Evolutionary conservation across 2,329 filamentous ascomycete genomes (phyloP).

Genomic region (Metarhizium sp.): DNA sequence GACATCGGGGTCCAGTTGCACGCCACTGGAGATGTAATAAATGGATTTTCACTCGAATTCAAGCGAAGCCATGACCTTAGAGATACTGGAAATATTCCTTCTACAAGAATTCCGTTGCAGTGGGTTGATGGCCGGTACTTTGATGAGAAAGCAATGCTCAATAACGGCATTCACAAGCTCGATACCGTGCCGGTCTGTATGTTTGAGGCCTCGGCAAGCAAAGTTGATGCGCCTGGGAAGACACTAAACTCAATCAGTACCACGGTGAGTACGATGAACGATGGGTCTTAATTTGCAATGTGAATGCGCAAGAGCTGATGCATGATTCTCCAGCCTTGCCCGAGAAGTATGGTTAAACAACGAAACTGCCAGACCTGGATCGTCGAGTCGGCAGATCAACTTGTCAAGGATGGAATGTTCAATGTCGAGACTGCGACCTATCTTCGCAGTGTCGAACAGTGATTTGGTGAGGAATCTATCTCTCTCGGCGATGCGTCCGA

Average conservation of each 20-base stretch:
- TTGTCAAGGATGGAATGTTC: conserved; percentile 19
- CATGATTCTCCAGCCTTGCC: no score
- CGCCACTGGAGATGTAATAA: conserved; percentile 20
- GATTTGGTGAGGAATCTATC: not conserved
- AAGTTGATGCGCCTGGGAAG: conserved; percentile 11
- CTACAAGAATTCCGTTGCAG: conserved; percentile 17
- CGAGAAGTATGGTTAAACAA: conserved; percentile 15
- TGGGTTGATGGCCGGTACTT: conserved; percentile 18
- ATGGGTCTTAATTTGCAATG: no score
- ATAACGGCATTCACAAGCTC: conserved; percentile 10
- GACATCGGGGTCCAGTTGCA: conserved; percentile 19
- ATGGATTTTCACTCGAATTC: conserved; percentile 21
- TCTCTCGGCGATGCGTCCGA: no score
- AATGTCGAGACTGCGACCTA: conserved; percentile 13
- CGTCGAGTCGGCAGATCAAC: conserved; percentile 21
- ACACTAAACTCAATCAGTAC: conserved; percentile 6
- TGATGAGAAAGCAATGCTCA: conserved; percentile 17
- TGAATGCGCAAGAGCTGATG: no score
- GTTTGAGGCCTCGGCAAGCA: conserved; percentile 16
- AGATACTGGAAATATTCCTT: conserved; percentile 8
- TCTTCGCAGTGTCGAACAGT: conserved; percentile 16
- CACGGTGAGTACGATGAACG: not conserved
- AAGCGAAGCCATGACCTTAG: conserved; percentile 18
- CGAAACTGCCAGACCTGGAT: conserved; percentile 27
- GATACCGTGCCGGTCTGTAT: conserved; percentile 15